Evolutionary conservation across 768 basidiomycete genomes (phyloP).

Genomic region (Lactifluus rugatus): DNA sequence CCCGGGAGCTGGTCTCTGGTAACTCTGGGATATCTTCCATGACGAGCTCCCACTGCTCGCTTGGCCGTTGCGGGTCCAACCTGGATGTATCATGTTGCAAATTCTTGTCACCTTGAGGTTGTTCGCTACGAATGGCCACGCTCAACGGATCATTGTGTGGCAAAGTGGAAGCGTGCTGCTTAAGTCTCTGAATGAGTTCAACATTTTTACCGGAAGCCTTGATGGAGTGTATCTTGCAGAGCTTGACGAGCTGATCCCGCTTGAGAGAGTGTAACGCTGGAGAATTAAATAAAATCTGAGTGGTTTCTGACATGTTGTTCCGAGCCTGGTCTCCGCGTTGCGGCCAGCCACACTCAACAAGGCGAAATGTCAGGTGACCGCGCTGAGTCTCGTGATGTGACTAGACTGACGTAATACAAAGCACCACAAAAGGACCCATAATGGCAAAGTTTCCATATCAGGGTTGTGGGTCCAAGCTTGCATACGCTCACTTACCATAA

Average conservation of each 20-base stretch:
- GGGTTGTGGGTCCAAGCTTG: constrained; percentile 8
- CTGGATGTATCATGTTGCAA: constrained; percentile 14
- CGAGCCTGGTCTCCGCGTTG: too few relatives aligned
- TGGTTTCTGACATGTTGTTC: constrained; percentile 42
- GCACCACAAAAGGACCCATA: not conserved
- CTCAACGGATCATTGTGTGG: constrained; percentile 41
- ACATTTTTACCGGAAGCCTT: constrained; percentile 74
- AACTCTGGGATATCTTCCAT: constrained; percentile 71
- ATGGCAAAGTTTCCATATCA: not conserved
- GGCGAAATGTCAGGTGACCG: constrained; percentile 5
- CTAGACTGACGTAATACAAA: too few relatives aligned
- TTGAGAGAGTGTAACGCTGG: constrained; percentile 77
- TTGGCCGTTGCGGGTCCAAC: constrained; percentile 38
- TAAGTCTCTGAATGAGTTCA: constrained; percentile 61
- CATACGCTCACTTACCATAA: not conserved
- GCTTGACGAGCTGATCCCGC: constrained; percentile 72
- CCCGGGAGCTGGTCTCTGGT: constrained; percentile 42
- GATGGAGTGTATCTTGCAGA: constrained; percentile 76
- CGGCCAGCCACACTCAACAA: not conserved
- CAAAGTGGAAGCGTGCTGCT: constrained; percentile 55
- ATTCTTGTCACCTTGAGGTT: constrained; percentile 24
- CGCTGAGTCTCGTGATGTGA: not conserved
- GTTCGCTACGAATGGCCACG: constrained; percentile 45
- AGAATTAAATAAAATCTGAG: constrained; percentile 75
- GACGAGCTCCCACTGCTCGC: constrained; percentile 80